Base-by-base conservation (phyloP, 495 filamentous ascomycete species). In the Elasticomyces elasticus region DNA sequence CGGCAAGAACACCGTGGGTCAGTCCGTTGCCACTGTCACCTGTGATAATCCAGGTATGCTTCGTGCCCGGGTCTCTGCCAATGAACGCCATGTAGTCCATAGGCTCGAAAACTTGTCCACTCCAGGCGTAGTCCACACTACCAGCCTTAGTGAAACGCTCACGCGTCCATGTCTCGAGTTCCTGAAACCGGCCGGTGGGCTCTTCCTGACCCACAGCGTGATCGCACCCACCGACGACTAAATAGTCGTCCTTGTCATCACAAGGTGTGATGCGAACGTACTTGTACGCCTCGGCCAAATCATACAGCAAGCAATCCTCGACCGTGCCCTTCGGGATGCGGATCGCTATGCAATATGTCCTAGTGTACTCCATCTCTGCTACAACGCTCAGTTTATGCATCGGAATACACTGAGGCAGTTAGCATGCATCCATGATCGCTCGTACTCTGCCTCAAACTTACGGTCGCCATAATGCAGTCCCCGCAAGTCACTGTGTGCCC, bases 331-430 rank as follows among this genome's bases (percentile, higher is more conserved):
- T 72, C 20, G 77, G 79, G 0, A 79, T 67, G 10, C 71, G 70
- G n/a, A 79, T 62, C 37, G 78, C 76, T 49, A 82, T 76, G 66
- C 76, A 79, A 66, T 82, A 80, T 2, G 73, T 76, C 13, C 77
- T 69, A 56, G 68, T 68, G 64, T 65, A 80, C 51, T 71, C 68
- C 58, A 78, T 67, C 62, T 78, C 67, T 26, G 70, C 67, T 26
- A 78, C 69, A 26, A 80, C 64, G 45, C 64, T 68, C 1, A 77
- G 62, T 53, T 77, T 79, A 59, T 80, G 79, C 1, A 80, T 67
- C 0, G 79, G 79, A 11, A 81, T n/a, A n/a, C n/a, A n/a, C n/a
- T n/a, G n/a, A n/a, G n/a, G n/a, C n/a, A n/a, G n/a, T n/a, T n/a
- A n/a, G n/a, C n/a, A n/a, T n/a, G n/a, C n/a, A n/a, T n/a, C n/a